Percentiles rank a stretch among this genome's conserved stretches.
Evolutionary conservation across 2,329 filamentous ascomycete species (phyloP).

Genomic region (Lasiodiplodia theobromae): DNA sequence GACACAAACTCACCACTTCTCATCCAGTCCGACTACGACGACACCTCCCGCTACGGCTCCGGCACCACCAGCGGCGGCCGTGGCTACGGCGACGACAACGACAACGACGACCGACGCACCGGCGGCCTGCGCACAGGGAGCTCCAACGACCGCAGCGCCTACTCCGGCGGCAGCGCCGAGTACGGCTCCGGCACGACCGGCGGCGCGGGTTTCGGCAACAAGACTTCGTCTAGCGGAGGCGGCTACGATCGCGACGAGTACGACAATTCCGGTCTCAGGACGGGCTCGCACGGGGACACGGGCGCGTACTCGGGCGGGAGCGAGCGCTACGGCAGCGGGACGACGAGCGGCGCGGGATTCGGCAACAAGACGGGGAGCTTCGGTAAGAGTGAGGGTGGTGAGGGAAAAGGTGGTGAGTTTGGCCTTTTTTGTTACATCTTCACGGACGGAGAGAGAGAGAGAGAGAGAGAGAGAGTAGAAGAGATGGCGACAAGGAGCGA

Average conservation of each 20-base stretch:
- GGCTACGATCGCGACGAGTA: conserved; percentile 9
- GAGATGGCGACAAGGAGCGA: too few species aligned
- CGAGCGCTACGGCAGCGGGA: conserved; percentile 40
- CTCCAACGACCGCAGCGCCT: conserved; percentile 38
- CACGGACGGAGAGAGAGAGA: conserved; percentile 7
- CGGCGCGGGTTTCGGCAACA: conserved; percentile 50
- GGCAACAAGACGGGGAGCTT: conserved; percentile 46
- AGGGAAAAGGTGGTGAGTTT: conserved; percentile 11
- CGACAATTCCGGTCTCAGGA: conserved; percentile 35
- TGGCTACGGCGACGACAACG: neutral
- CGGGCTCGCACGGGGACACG: conserved; percentile 39
- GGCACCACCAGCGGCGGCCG: conserved; percentile 38
- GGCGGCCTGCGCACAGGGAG: conserved; percentile 39
- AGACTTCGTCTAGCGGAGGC: conserved; percentile 33
- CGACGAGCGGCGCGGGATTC: conserved; percentile 45
- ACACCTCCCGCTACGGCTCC: conserved; percentile 39
- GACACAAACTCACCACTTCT: too few species aligned
- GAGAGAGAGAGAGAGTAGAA: too few species aligned
- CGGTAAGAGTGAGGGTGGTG: neutral
- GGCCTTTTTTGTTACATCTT: neutral
- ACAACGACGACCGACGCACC: conserved; percentile 30
- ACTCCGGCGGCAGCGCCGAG: conserved; percentile 37
- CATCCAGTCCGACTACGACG: conserved; percentile 27
- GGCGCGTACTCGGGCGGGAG: conserved; percentile 40
- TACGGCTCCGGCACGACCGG: conserved; percentile 44